phyloP scores from a whole-genome alignment of 1,284 basidiomycete species.

The Exsudoporus floridanus region DNA sequence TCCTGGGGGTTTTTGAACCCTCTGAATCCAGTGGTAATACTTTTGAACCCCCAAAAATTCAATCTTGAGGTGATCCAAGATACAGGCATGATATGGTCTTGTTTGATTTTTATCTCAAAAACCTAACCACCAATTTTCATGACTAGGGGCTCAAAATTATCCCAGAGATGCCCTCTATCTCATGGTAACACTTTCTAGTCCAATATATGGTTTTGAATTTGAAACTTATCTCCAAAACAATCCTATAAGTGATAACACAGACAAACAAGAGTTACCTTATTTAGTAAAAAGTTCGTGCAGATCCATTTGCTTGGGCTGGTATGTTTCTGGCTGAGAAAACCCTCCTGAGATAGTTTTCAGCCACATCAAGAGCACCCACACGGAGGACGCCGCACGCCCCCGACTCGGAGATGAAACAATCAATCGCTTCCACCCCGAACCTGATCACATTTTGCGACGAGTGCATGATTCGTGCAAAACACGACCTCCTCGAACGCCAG shows the following conservation, averaged over 20 bases:
- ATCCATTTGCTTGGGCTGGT: too few relatives aligned
- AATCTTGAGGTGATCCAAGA: too few relatives aligned
- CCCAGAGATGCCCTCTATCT: background rate
- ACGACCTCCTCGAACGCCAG: constrained; percentile 61
- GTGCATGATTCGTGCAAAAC: constrained; percentile 62
- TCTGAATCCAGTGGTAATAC: too few relatives aligned
- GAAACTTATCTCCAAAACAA: too few relatives aligned
- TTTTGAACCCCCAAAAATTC: too few relatives aligned
- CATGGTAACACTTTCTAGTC: background rate
- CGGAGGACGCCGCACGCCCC: constrained; percentile 46
- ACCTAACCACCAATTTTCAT: background rate
- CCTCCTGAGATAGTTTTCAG: constrained; percentile 32
- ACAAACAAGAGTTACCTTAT: too few relatives aligned
- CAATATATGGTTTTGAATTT: too few relatives aligned
- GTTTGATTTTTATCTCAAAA: background rate
- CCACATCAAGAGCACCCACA: constrained; percentile 24
- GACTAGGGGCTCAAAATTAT: background rate
- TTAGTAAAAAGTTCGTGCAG: too few relatives aligned
- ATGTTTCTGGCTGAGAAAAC: too few relatives aligned
- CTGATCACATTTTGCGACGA: constrained; percentile 64
- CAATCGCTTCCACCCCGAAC: constrained; percentile 54
- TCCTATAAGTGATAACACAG: too few relatives aligned
- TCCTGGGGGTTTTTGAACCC: too few relatives aligned
- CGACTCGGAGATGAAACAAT: constrained; percentile 53
- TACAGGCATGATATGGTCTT: background rate